phyloP scores from a whole-genome alignment of 2,329 filamentous ascomycete genomes.

The Talaromyces atroroseus region DNA sequence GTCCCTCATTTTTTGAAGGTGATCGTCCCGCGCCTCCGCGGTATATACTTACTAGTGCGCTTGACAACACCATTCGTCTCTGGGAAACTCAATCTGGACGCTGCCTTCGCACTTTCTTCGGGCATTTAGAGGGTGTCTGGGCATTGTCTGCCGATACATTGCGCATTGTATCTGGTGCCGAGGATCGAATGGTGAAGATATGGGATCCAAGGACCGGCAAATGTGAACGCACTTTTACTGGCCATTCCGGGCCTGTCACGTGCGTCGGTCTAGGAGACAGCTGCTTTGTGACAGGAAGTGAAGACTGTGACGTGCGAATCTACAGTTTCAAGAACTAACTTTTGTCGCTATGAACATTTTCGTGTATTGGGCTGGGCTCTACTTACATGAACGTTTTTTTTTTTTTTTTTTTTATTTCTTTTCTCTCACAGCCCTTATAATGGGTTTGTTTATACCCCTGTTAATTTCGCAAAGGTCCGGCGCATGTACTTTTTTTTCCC shows the following conservation, averaged over 20 bases:
- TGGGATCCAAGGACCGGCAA: conserved; percentile 92
- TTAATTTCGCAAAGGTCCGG: background rate
- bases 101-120: conserved; percentile 89
- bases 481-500: background rate
- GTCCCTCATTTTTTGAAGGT: conserved; percentile 54
- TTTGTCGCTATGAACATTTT: background rate
- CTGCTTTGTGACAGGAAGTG: conserved; percentile 82
- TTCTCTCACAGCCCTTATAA: background rate
- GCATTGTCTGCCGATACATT: conserved; percentile 82
- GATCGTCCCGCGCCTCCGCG: conserved; percentile 69
- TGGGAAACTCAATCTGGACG: conserved; percentile 82
- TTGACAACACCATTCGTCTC: conserved; percentile 85
- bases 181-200: conserved; percentile 91
- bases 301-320: conserved; percentile 85
- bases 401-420: background rate
- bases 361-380: background rate
- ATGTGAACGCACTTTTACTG: conserved; percentile 87
- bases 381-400: background rate
- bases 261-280: conserved; percentile 89
- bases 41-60: conserved; percentile 87
- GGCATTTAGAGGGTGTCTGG: conserved; percentile 95
- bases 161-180: conserved; percentile 79
- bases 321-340: conserved; percentile 60
- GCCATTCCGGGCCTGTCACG: conserved; percentile 84
- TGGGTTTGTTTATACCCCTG: background rate